A percentile compares a stretch with the other conserved stretches of the same genome.
These are phyloP conservation scores for Diaporthe humulicola DNA, from an alignment of 2,329 filamentous ascomycete species.

Conservation along the genomic window DNA sequence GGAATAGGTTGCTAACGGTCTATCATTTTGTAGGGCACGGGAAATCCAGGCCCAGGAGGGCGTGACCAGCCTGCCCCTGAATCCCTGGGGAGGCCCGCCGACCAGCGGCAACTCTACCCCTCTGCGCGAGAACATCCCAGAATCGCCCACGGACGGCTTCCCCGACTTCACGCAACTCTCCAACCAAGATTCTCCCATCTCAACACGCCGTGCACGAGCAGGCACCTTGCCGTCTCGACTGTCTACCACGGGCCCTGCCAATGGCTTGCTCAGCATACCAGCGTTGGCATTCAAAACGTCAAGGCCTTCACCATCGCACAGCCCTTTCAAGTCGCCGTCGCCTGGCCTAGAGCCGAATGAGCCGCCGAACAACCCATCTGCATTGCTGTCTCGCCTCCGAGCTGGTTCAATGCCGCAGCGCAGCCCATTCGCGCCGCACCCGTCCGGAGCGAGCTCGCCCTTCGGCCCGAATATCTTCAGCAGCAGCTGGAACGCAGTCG, in stretches of 20 bases:
- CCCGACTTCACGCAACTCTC: conserved; percentile 86
- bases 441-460: conserved; percentile 70
- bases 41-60: conserved; percentile 99
- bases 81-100: conserved; percentile 93
- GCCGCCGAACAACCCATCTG: conserved; percentile 70
- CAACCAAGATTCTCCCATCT: conserved; percentile 74
- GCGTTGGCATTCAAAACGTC: conserved; percentile 80
- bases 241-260: conserved; percentile 78
- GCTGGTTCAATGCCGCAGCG: conserved; percentile 96
- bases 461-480: conserved; percentile 94
- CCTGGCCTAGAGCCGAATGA: conserved; percentile 65
- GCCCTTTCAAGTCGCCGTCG: conserved; percentile 82
- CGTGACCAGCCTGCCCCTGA: conserved; percentile 74
- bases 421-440: conserved; percentile 73
- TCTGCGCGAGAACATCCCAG: conserved; percentile 95
- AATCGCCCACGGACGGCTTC: conserved; percentile 96
- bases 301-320: conserved; percentile 87
- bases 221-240: conserved; percentile 97
- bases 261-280: conserved; percentile 69
- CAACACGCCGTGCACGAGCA: conserved; percentile 85
- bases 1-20: conserved; percentile 39
- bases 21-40: conserved; percentile 74
- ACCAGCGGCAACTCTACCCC: conserved; percentile 97
- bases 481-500: conserved; percentile 83
- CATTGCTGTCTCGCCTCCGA: conserved; percentile 85